phyloP scores from a whole-genome alignment of 2,329 filamentous ascomycete species.

The Coleophoma cylindrospora region DNA sequence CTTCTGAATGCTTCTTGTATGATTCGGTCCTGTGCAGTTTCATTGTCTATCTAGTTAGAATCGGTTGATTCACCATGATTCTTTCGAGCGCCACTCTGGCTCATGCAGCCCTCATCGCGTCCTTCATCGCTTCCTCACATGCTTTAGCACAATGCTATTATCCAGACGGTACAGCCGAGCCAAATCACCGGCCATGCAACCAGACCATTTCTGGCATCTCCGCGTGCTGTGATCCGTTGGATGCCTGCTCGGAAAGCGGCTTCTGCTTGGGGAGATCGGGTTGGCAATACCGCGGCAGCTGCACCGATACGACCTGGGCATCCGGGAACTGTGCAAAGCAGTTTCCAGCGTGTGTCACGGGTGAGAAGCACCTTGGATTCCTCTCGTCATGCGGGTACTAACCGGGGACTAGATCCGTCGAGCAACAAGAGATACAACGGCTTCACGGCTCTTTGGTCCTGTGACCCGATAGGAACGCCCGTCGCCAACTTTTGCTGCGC shows the following conservation, averaged over 20 bases:
- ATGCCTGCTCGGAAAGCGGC: constrained; percentile 11
- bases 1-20: too few relatives aligned
- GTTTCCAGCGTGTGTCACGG: constrained; percentile 7
- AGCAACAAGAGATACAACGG: constrained; percentile 1
- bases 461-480: constrained; percentile 2
- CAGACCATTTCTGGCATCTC: constrained; percentile 8
- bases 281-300: constrained; percentile 12
- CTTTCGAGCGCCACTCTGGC: too few relatives aligned
- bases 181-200: constrained; percentile 11
- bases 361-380: constrained; percentile 2
- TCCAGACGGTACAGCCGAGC: constrained; percentile 8
- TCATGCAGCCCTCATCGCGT: too few relatives aligned
- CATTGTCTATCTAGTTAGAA: too few relatives aligned
- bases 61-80: too few relatives aligned
- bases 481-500: constrained; percentile 8
- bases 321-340: constrained; percentile 11
- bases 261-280: constrained; percentile 12
- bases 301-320: constrained; percentile 11
- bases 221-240: constrained; percentile 13
- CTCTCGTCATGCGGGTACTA: too few relatives aligned
- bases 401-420: constrained; percentile 6
- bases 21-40: too few relatives aligned
- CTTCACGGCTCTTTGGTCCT: constrained; percentile 7
- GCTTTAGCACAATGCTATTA: constrained; percentile 11
- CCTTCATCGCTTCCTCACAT: not conserved